phyloP scores from a whole-genome alignment of 495 filamentous ascomycete species.

The Tuber calosporum region DNA sequence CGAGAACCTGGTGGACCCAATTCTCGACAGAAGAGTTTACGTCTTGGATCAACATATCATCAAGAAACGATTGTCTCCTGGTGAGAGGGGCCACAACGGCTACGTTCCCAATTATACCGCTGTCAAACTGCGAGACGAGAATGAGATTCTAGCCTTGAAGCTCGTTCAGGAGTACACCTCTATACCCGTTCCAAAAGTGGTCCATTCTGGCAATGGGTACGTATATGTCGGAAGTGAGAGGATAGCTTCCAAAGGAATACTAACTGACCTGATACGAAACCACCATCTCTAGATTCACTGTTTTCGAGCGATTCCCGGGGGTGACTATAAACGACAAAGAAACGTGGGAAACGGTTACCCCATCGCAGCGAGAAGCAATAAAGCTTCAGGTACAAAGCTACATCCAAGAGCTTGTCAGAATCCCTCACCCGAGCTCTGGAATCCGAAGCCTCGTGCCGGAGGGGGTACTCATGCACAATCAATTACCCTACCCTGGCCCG shows the following conservation, averaged over 20 bases:
- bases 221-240: not conserved
- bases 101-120: slow-evolving; percentile 10
- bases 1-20: not conserved
- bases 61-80: slow-evolving; percentile 8
- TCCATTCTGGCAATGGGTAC: slow-evolving; percentile 12
- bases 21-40: slow-evolving; percentile 9
- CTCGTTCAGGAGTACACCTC: slow-evolving; percentile 5
- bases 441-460: slow-evolving; percentile 7
- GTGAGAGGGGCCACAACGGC: slow-evolving; percentile 5
- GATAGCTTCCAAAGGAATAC: not conserved
- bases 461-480: slow-evolving; percentile 10
- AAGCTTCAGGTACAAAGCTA: slow-evolving; percentile 9
- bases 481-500: slow-evolving; percentile 12
- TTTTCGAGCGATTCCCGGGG: slow-evolving; percentile 12
- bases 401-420: slow-evolving; percentile 7
- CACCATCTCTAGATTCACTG: slow-evolving; percentile 8
- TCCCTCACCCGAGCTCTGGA: slow-evolving; percentile 13
- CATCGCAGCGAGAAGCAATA: not conserved
- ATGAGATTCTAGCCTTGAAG: slow-evolving; percentile 15
- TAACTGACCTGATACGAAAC: not conserved
- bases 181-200: slow-evolving; percentile 8
- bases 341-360: slow-evolving; percentile 5
- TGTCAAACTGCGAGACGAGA: slow-evolving; percentile 13
- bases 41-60: slow-evolving; percentile 1
- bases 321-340: slow-evolving; percentile 10